Percentiles rank a stretch among this genome's conserved stretches.
These are phyloP conservation scores for Ascomycota sp. DNA, from an alignment of 2,329 filamentous ascomycete species.

Conservation along the genomic window DNA sequence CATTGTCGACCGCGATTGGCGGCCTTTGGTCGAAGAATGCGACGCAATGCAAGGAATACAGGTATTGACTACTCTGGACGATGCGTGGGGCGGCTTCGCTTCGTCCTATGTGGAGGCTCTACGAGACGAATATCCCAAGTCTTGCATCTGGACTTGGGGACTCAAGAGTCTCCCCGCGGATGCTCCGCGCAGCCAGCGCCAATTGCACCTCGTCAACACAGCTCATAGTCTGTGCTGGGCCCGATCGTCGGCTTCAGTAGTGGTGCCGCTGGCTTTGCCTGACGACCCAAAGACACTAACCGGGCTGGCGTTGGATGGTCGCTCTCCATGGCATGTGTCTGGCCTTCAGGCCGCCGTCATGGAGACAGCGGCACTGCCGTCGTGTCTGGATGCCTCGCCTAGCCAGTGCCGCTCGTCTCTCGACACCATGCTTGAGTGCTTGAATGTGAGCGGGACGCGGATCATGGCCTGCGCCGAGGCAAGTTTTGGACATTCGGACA, in stretches of 20 bases:
- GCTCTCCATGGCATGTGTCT: slow-evolving; percentile 58
- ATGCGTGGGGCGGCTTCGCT: slow-evolving; percentile 64
- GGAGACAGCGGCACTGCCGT: slow-evolving; percentile 58
- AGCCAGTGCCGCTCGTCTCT: slow-evolving; percentile 25
- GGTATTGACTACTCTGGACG: slow-evolving; percentile 46
- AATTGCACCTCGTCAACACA: slow-evolving; percentile 45
- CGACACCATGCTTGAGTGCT: slow-evolving; percentile 36
- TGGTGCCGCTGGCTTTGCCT: slow-evolving; percentile 50
- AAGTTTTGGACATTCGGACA: slow-evolving; percentile 7
- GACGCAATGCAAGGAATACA: slow-evolving; percentile 82
- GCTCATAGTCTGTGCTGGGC: slow-evolving; percentile 49
- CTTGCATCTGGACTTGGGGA: slow-evolving; percentile 70
- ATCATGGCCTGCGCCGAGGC: slow-evolving; percentile 48
- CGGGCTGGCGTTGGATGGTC: slow-evolving; percentile 30
- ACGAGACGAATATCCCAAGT: slow-evolving; percentile 78
- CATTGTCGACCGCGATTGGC: slow-evolving; percentile 69
- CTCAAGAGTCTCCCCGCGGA: slow-evolving; percentile 38
- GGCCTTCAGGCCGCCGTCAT: slow-evolving; percentile 54
- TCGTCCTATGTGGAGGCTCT: slow-evolving; percentile 52
- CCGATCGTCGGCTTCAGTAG: slow-evolving; percentile 48
- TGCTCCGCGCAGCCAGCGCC: slow-evolving; percentile 26
- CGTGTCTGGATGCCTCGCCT: slow-evolving; percentile 34
- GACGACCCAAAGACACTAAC: slow-evolving; percentile 16
- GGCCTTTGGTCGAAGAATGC: slow-evolving; percentile 77
- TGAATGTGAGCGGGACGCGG: slow-evolving; percentile 60